phyloP scores from a whole-genome alignment of 1,139 yeast genomes.

The Saccharomyces pastorianus region DNA sequence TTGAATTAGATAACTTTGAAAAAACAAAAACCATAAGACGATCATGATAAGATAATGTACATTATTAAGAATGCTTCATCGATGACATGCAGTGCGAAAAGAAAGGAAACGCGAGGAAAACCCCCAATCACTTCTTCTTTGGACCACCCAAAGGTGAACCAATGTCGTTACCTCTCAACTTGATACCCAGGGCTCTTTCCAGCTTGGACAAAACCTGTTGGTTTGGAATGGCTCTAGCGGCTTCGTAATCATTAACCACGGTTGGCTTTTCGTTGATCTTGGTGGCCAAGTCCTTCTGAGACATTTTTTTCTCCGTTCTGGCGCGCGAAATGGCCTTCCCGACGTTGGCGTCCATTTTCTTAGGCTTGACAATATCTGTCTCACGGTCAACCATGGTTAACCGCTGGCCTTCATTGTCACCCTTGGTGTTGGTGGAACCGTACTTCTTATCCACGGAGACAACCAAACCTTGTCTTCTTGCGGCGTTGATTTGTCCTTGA shows the following conservation, averaged over 20 bases:
- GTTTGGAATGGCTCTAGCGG: conserved; percentile 93
- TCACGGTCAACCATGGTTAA: conserved; percentile 87
- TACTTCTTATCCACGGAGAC: conserved; percentile 91
- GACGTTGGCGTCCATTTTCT: conserved; percentile 73
- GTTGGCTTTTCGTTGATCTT: conserved; percentile 93
- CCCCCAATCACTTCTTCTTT: conserved; percentile 31
- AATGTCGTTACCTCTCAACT: conserved; percentile 90
- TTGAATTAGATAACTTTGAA: too few species aligned
- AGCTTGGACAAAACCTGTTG: conserved; percentile 88
- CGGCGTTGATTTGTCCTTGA: conserved; percentile 75
- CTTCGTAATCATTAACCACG: conserved; percentile 91
- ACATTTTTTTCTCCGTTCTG: conserved; percentile 78
- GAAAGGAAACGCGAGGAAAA: not conserved
- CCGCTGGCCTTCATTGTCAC: conserved; percentile 88
- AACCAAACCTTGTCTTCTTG: conserved; percentile 84
- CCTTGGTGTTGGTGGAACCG: conserved; percentile 54
- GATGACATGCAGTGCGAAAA: not conserved
- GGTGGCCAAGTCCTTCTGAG: conserved; percentile 95
- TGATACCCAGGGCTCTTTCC: conserved; percentile 90
- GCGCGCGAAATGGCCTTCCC: conserved; percentile 85
- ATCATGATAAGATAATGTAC: not conserved
- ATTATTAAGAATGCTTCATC: conserved; percentile 2
- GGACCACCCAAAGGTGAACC: conserved; percentile 68
- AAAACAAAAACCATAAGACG: conserved; percentile 1
- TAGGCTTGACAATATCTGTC: conserved; percentile 88